These are phyloP conservation scores for Pueraria montana DNA, from an alignment of 306 rosid species.

Conservation along the genomic window DNA sequence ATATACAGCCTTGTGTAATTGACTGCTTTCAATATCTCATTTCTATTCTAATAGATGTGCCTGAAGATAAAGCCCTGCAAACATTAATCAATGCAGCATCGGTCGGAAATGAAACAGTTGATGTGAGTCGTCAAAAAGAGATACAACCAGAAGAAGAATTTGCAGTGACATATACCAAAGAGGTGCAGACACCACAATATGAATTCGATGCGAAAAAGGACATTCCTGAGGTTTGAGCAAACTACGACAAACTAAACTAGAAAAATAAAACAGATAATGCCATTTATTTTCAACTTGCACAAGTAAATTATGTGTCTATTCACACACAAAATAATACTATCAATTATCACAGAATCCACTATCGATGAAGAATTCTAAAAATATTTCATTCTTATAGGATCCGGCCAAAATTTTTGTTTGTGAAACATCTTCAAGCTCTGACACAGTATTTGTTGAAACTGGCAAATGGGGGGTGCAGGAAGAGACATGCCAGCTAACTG, in stretches of 20 bases:
- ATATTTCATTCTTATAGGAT: no score
- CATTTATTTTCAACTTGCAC: slow-evolving; percentile 8
- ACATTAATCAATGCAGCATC: neutral
- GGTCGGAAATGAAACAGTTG: neutral
- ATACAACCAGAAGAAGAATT: neutral
- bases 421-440: neutral
- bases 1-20: neutral
- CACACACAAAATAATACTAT: neutral
- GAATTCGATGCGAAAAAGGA: neutral
- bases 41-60: neutral
- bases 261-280: neutral
- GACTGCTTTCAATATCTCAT: neutral
- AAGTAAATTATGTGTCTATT: neutral
- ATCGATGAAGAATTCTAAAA: no score
- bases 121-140: neutral
- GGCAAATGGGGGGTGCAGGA: neutral
- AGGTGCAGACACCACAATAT: neutral
- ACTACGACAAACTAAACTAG: neutral
- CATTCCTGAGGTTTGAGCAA: slow-evolving; percentile 25
- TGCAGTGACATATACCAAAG: neutral
- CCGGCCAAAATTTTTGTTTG: no score
- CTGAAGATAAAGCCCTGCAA: neutral
- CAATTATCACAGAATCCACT: neutral
- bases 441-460: neutral
- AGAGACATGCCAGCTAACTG: neutral